phyloP scores from a whole-genome alignment of 192 early-diverging fungal genomes.

The Entophlyctis helioformis region DNA sequence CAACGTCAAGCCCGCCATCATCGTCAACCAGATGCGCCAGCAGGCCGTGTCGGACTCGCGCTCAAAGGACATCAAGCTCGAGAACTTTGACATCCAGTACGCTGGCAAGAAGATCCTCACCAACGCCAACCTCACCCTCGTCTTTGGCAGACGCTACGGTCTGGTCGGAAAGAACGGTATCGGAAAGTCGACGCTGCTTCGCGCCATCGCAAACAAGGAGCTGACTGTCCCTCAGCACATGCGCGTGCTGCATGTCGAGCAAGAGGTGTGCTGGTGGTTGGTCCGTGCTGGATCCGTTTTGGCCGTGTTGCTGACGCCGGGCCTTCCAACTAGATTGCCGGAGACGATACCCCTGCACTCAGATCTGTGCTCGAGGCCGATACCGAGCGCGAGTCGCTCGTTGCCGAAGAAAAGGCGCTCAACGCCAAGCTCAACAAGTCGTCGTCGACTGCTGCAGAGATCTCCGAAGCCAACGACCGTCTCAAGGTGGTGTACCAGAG shows the following conservation, averaged over 20 bases:
- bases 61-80: slow-evolving; percentile 92
- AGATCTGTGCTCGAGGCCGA: slow-evolving; percentile 88
- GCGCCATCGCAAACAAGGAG: slow-evolving; percentile 73
- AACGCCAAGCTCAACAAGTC: slow-evolving; percentile 34
- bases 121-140: slow-evolving; percentile 68
- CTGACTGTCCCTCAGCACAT: slow-evolving; percentile 82
- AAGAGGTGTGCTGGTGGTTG: slow-evolving; percentile 63
- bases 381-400: slow-evolving; percentile 77
- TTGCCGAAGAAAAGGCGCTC: slow-evolving; percentile 71
- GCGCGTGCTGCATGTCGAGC: slow-evolving; percentile 92
- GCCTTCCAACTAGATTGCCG: slow-evolving; percentile 58
- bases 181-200: slow-evolving; percentile 75
- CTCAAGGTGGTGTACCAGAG: slow-evolving; percentile 77
- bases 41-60: slow-evolving; percentile 65
- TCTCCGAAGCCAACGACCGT: slow-evolving; percentile 16
- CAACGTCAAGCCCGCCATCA: slow-evolving; percentile 41
- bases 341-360: slow-evolving; percentile 78
- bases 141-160: slow-evolving; percentile 88
- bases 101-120: slow-evolving; percentile 89
- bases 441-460: slow-evolving; percentile 34
- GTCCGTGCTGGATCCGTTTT: slow-evolving; percentile 34
- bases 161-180: slow-evolving; percentile 89
- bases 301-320: slow-evolving; percentile 34
- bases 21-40: slow-evolving; percentile 84
- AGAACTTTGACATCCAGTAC: slow-evolving; percentile 90